phyloP scores from a whole-genome alignment of 768 basidiomycete species.

The Termitomyces heimii region DNA sequence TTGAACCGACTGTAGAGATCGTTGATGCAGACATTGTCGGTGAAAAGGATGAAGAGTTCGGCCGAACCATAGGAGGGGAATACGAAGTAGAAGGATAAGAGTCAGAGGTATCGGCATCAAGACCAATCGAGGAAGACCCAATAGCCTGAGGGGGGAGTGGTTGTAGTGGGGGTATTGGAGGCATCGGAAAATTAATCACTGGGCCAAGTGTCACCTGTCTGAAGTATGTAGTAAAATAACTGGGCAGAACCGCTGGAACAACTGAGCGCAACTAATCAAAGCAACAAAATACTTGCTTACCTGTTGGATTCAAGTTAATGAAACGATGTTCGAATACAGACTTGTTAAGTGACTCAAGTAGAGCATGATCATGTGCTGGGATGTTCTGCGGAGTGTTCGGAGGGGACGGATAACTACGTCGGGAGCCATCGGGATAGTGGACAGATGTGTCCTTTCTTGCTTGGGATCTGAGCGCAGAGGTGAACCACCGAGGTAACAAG shows the following conservation, averaged over 20 bases:
- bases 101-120: conserved; percentile 27
- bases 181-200: conserved; percentile 61
- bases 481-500: conserved; percentile 73
- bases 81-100: conserved; percentile 30
- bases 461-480: conserved; percentile 55
- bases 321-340: conserved; percentile 68
- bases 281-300: conserved; percentile 26
- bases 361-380: conserved; percentile 58
- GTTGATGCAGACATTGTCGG: conserved; percentile 40
- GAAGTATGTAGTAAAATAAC: conserved; percentile 68
- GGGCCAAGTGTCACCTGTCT: conserved; percentile 58
- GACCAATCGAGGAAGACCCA: conserved; percentile 32
- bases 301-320: conserved; percentile 65
- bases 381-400: conserved; percentile 23
- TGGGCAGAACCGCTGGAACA: conserved; percentile 53
- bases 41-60: conserved; percentile 48
- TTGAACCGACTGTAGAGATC: conserved; percentile 21
- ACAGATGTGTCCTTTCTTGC: conserved; percentile 42
- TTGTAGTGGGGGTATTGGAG: conserved; percentile 58
- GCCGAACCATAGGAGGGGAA: conserved; percentile 28
- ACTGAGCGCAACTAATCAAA: neutral
- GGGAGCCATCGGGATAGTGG: conserved; percentile 43
- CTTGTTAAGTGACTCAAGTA: conserved; percentile 61
- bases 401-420: conserved; percentile 29
- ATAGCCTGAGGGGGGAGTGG: conserved; percentile 43